Conservation (phyloP, 2,329 filamentous ascomycete genomes). For the Penicillium glabrum region DNA sequence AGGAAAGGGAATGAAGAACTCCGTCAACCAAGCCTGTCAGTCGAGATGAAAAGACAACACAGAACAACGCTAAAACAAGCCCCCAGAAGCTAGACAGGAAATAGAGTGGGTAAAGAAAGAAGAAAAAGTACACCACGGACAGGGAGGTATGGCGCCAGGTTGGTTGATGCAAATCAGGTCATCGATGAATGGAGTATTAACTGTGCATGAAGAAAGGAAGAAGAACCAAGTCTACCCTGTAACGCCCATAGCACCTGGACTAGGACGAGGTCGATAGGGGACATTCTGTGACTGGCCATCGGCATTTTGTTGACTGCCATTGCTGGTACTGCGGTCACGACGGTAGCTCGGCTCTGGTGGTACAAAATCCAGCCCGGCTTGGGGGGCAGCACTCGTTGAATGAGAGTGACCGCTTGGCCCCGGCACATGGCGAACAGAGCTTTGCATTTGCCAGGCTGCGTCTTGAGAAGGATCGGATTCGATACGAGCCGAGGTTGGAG, state of each 20-base stretch:
- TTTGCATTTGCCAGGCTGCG: conserved; percentile 75
- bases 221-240: conserved; percentile 29
- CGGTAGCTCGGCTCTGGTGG: conserved; percentile 26
- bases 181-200: conserved; percentile 15
- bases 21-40: conserved; percentile 31
- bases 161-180: conserved; percentile 18
- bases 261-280: conserved; percentile 38
- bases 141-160: conserved; percentile 15
- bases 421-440: conserved; percentile 73
- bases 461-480: conserved; percentile 80
- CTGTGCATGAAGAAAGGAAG: conserved; percentile 20
- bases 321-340: conserved; percentile 38
- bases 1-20: conserved; percentile 21
- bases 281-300: conserved; percentile 35
- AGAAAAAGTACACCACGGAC: conserved; percentile 16
- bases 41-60: conserved; percentile 19
- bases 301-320: conserved; percentile 31
- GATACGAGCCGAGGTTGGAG: conserved; percentile 62
- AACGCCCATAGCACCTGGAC: conserved; percentile 41
- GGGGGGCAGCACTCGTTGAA: conserved; percentile 26
- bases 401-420: conserved; percentile 41
- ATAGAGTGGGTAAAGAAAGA: conserved; percentile 1
- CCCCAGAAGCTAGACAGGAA: conserved; percentile 18
- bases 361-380: conserved; percentile 26
- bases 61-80: conserved; percentile 30